Evolutionary conservation across 306 rosid genomes (phyloP).

Genomic region (Dalbergia oliveri): DNA sequence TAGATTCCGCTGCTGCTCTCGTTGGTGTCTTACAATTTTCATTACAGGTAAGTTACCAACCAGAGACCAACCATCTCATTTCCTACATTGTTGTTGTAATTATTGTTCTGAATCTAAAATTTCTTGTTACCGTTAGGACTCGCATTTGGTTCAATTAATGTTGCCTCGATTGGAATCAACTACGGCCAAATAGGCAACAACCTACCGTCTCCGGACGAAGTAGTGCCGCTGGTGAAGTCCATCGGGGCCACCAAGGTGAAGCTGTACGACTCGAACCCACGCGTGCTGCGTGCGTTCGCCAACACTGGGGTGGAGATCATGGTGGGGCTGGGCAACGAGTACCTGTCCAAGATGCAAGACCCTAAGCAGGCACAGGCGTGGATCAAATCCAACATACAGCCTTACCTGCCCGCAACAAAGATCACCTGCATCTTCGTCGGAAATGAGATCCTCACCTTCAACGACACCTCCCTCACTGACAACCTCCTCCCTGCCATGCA

Average conservation of each 20-base stretch:
- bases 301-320: conserved; percentile 79
- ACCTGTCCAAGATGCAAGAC: conserved; percentile 68
- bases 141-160: conserved; percentile 40
- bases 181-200: conserved; percentile 96
- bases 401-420: conserved; percentile 76
- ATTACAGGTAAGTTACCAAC: conserved; percentile 37
- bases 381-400: conserved; percentile 80
- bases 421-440: conserved; percentile 91
- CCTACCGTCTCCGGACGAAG: conserved; percentile 74
- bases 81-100: not conserved
- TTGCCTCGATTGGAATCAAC: conserved; percentile 76
- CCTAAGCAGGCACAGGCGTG: conserved; percentile 71
- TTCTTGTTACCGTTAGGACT: conserved; percentile 20
- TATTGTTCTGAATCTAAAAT: not conserved
- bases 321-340: conserved; percentile 86
- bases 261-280: conserved; percentile 90
- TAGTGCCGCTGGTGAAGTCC: conserved; percentile 69
- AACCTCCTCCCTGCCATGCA: conserved; percentile 90
- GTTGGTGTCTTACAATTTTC: conserved; percentile 15
- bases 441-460: conserved; percentile 88
- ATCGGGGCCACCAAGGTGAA: conserved; percentile 89
- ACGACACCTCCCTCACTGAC: conserved; percentile 69
- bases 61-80: not conserved
- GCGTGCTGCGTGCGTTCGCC: conserved; percentile 81
- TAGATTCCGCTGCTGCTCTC: conserved; percentile 31